Evolutionary conservation across 495 filamentous ascomycete species (phyloP), one percentile per base, ranked within the genome.

Genomic region (Neurospora sp.): DNA sequence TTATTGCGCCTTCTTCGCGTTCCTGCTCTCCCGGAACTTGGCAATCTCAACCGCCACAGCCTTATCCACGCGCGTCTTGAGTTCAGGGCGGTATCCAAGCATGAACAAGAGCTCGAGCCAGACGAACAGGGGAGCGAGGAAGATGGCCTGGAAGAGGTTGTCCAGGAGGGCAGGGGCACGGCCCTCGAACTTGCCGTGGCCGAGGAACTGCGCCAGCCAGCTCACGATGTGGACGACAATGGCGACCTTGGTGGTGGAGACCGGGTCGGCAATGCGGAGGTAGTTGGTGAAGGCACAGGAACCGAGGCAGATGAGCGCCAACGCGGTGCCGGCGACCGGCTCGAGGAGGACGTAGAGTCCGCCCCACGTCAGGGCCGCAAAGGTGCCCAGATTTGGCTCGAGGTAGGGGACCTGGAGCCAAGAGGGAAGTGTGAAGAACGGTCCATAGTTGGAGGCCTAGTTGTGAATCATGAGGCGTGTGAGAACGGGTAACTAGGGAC

Each of bases 41-140:
- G 85, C 82, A 69, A 93, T 82, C 79, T 96, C 92, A 73, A 87
- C 81, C 79, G 89, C 81, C 3, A 98, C 92, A 38, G 85, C 91
- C 75, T 91, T 89, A 69, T 94, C 88, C 41, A 98, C 87, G 46
- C 96, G 87, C 69, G 87, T 85, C 83, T 93, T 92, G 78, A 99
- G 83, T 79, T 95, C 94, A 0, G 91, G 92, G 35, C 96, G 88
- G 82, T 98, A 99, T 7, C 96, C 96, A 71, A 95, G 89, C 77
- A 86, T 90, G 84, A 99, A 99, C 31, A 99, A 84, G 20, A 97
- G 83, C 85, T 99, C 95, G 79, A 99, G 91, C 92, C 95, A 99
- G 40, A 98, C 94, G 78, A 99, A 99, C 75, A 99, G 89, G n/a
- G 96, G 96, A 1, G 96, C 96, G n/a, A 98, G 86, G 73, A 99